Evolutionary conservation across 495 filamentous ascomycete genomes (phyloP).

Genomic region (Endocarpon pusillum): DNA sequence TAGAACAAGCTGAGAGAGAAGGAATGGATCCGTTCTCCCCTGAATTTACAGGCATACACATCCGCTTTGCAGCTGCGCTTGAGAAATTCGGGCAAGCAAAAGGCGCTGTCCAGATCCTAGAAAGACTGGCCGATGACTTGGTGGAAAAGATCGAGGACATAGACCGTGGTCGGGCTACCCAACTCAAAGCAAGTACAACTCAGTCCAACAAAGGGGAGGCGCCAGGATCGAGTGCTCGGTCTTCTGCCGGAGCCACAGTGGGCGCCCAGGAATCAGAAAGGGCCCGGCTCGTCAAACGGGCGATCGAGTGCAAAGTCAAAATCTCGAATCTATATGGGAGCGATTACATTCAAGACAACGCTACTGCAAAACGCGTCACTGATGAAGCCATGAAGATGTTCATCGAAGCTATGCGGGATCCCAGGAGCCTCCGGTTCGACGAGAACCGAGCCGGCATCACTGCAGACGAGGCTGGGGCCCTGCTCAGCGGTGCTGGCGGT

Average conservation of each 20-base stretch:
- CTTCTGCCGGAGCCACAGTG: constrained; percentile 23
- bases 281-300: constrained; percentile 52
- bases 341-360: constrained; percentile 26
- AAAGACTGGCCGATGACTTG: constrained; percentile 44
- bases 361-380: neutral
- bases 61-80: constrained; percentile 59
- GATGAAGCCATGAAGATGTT: neutral
- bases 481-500: too few species aligned
- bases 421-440: too few species aligned
- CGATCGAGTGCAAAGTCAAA: constrained; percentile 57
- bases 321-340: constrained; percentile 57
- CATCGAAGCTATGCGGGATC: neutral
- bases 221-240: constrained; percentile 13
- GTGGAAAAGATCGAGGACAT: constrained; percentile 42
- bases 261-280: constrained; percentile 14
- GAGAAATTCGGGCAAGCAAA: constrained; percentile 51
- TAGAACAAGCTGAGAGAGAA: constrained; percentile 48
- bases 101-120: constrained; percentile 55
- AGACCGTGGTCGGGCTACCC: constrained; percentile 22
- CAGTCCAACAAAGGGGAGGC: constrained; percentile 6
- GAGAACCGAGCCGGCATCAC: too few species aligned
- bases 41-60: constrained; percentile 76
- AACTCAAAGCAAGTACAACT: constrained; percentile 6
- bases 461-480: too few species aligned
- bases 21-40: constrained; percentile 76